Conservation (phyloP, 257 asterid species). For the Primulina tabacum region DNA sequence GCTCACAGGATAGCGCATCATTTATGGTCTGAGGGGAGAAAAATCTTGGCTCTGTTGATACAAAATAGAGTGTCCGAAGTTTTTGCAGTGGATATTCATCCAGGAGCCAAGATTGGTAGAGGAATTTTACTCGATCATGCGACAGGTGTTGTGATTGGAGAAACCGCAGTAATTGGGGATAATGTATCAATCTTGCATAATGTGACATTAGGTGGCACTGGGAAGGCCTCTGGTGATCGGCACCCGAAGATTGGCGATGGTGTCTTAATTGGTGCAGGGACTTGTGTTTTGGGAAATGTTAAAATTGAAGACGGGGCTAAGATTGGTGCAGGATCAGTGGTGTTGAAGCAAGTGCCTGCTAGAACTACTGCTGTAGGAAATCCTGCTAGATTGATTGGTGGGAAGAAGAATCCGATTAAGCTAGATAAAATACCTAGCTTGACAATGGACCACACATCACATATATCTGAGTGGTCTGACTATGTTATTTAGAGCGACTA, state of each 20-base stretch:
- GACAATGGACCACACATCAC: conserved; percentile 56
- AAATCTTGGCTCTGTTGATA: conserved; percentile 39
- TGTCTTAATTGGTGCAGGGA: conserved; percentile 54
- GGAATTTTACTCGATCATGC: conserved; percentile 55
- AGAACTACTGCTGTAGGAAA: conserved; percentile 55
- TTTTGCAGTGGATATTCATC: conserved; percentile 54
- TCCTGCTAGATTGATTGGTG: conserved; percentile 55
- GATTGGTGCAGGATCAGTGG: conserved; percentile 55
- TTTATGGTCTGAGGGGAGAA: conserved; percentile 40
- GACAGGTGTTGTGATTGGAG: conserved; percentile 52
- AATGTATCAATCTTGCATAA: conserved; percentile 53
- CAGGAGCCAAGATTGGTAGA: conserved; percentile 51
- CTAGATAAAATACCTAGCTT: conserved; percentile 46
- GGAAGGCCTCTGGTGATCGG: conserved; percentile 46
- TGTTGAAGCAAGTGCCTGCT: conserved; percentile 45
- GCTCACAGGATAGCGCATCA: conserved; percentile 45
- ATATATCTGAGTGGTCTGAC: conserved; percentile 47
- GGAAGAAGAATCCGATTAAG: conserved; percentile 42
- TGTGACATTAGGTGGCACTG: conserved; percentile 60
- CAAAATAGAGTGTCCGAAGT: conserved; percentile 49
- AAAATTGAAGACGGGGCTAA: conserved; percentile 49
- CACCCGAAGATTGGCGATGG: conserved; percentile 56
- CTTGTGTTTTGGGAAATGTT: conserved; percentile 56
- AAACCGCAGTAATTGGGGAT: conserved; percentile 50
- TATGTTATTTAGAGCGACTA: conserved; percentile 34